Percentiles rank a stretch among this genome's conserved stretches.
Conservation (phyloP, 768 basidiomycete species). For the Phylloporus sp. region DNA sequence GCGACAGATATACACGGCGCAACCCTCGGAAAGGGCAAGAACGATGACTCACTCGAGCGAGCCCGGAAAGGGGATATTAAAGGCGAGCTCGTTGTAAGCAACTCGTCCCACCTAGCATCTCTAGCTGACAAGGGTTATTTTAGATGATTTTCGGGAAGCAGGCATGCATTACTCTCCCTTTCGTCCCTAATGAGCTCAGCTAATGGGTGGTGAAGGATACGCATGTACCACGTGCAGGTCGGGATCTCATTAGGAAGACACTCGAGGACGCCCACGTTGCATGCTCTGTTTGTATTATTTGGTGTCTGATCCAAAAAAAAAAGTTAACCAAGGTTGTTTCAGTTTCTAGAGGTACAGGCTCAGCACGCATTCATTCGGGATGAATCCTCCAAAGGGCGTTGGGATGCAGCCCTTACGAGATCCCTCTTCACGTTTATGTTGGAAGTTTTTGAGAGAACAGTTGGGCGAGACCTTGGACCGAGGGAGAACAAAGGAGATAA, state of each 20-base stretch:
- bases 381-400: slow-evolving; percentile 87
- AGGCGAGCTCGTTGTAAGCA: slow-evolving; percentile 77
- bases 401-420: slow-evolving; percentile 89
- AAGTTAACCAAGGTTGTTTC: slow-evolving; percentile 8
- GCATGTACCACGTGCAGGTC: slow-evolving; percentile 83
- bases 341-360: slow-evolving; percentile 95
- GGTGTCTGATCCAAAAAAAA: not conserved
- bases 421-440: slow-evolving; percentile 83
- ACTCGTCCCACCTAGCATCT: not conserved
- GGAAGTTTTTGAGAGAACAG: slow-evolving; percentile 89
- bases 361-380: slow-evolving; percentile 97
- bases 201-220: slow-evolving; percentile 59
- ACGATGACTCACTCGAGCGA: slow-evolving; percentile 74
- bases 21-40: slow-evolving; percentile 79
- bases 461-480: slow-evolving; percentile 82
- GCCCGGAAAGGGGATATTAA: slow-evolving; percentile 79
- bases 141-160: slow-evolving; percentile 97
- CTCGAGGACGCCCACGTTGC: slow-evolving; percentile 78
- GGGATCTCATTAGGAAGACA: slow-evolving; percentile 77
- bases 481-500: slow-evolving; percentile 41
- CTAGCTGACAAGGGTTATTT: not conserved
- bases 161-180: slow-evolving; percentile 34
- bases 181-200: not conserved
- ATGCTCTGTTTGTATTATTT: slow-evolving; percentile 54
- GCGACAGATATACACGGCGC: slow-evolving; percentile 91